Base-by-base conservation (phyloP, 2,329 filamentous ascomycete species). In the Cordyceps militaris region DNA sequence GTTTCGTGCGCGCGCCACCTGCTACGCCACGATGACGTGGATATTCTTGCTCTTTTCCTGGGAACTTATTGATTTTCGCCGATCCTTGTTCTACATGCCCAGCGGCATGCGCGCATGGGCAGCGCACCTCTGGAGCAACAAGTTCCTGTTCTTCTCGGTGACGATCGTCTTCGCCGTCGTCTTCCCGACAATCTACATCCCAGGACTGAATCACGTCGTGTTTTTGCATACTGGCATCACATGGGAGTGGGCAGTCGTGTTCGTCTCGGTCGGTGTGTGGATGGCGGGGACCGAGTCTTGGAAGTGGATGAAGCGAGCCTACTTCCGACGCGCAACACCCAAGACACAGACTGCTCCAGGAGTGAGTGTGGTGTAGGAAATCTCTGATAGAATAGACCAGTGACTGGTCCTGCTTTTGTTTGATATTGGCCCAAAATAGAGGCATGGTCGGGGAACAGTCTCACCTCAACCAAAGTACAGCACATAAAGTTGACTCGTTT, bases 171-270 rank as follows among this genome's bases (percentile, higher is more conserved):
- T 80, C 60, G 61, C 84, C 26, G 77, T 79, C 3, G 76, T 83
- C 1, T 82, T 86, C 61, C 82, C 83, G 0, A 78, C 79, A 4
- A 70, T 86, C 0, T 90, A 90, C 64, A 88, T 89, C 54, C 87
- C 87, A 0, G 81, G 81, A 11, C 75, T 89, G 63, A 88, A 87
- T 67, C 76, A 77, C 8, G 71, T 74, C 1, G 85, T 89, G 0
- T 88, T 88, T 69, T 80, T 85, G 66, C 86, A 89, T 62, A 77
- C 72, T 2, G 79, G 79, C 0, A 88, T 89, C 57, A 77, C 72
- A 7, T 86, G 84, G 85, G 86, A 89, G 67, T 89, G 85, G 86
- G 83, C 74, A 0, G 78, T 89, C 46, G 82, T 88, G 1, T 82
- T 89, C 59, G 71, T 86, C 36, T 79, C 79, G 23, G 75, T 80